Percentiles rank a stretch among this genome's conserved stretches.
Evolutionary conservation across 257 asterid genomes (phyloP).

Genomic region (Ehretia macrophylla): DNA sequence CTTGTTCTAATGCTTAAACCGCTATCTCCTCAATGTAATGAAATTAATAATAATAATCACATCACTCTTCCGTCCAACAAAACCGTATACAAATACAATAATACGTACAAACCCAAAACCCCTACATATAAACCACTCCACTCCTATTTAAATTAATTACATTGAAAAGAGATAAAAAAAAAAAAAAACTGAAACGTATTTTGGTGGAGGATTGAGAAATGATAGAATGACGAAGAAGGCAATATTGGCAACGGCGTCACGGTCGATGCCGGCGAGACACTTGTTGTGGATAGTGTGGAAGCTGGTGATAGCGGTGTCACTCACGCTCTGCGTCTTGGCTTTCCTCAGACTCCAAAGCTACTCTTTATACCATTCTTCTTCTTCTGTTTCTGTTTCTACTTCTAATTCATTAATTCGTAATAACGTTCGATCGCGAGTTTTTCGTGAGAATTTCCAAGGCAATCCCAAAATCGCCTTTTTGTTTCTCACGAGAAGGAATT

Average conservation of each 20-base stretch:
- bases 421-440: slow-evolving; percentile 30
- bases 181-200: too few species aligned
- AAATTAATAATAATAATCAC: too few species aligned
- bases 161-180: too few species aligned
- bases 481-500: slow-evolving; percentile 56
- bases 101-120: too few species aligned
- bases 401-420: slow-evolving; percentile 28
- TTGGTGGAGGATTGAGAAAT: background rate
- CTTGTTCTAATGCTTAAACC: too few species aligned
- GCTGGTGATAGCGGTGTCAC: slow-evolving; percentile 43
- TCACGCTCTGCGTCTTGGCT: slow-evolving; percentile 50
- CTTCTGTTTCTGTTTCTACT: slow-evolving; percentile 19
- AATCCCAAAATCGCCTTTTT: slow-evolving; percentile 78
- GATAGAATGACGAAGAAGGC: slow-evolving; percentile 22
- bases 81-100: too few species aligned
- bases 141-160: too few species aligned
- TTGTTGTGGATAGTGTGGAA: slow-evolving; percentile 67
- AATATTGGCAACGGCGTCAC: slow-evolving; percentile 32
- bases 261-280: slow-evolving; percentile 45
- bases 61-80: too few species aligned
- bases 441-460: slow-evolving; percentile 36
- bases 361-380: slow-evolving; percentile 20
- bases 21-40: too few species aligned
- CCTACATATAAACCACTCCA: too few species aligned
- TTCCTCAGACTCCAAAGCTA: slow-evolving; percentile 63